Conservation (phyloP, 257 asterid species). For the Jasminum sambac region DNA sequence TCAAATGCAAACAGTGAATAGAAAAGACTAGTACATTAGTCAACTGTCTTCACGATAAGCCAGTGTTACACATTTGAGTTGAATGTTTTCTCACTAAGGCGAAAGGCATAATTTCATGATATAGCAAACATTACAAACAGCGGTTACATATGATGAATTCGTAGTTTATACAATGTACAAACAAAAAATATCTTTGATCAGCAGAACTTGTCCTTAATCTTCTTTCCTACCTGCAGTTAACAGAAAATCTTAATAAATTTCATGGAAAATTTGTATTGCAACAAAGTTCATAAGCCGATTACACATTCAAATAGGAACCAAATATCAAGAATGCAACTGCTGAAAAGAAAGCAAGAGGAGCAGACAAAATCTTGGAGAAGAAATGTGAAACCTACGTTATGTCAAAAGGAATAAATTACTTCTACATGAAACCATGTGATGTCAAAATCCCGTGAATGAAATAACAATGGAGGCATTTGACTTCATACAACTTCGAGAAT, state of each 20-base stretch:
- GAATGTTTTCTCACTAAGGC: slow-evolving; percentile 20
- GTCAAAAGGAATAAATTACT: too few relatives aligned
- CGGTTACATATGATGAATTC: background rate
- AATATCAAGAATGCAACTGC: background rate
- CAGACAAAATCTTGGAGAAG: background rate
- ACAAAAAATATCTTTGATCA: background rate
- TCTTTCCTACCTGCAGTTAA: slow-evolving; percentile 33
- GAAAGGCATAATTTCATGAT: background rate
- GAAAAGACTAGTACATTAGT: too few relatives aligned
- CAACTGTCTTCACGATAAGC: too few relatives aligned
- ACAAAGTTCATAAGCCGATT: background rate
- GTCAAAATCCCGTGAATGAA: too few relatives aligned
- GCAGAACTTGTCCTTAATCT: slow-evolving; percentile 20
- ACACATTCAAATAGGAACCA: background rate
- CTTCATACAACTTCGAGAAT: too few relatives aligned
- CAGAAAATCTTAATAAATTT: background rate
- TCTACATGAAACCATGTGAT: too few relatives aligned
- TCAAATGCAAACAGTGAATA: too few relatives aligned
- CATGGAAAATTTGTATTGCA: too few relatives aligned
- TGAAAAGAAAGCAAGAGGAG: background rate
- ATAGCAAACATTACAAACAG: slow-evolving; percentile 3
- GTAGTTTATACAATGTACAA: background rate
- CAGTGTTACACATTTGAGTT: slow-evolving; percentile 29
- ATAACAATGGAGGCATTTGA: too few relatives aligned
- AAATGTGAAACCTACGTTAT: background rate